A percentile compares a stretch with the other conserved stretches of the same genome.
These are phyloP conservation scores for Hyphodiscus sp. DNA, from an alignment of 2,329 filamentous ascomycete genomes.

Conservation along the genomic window DNA sequence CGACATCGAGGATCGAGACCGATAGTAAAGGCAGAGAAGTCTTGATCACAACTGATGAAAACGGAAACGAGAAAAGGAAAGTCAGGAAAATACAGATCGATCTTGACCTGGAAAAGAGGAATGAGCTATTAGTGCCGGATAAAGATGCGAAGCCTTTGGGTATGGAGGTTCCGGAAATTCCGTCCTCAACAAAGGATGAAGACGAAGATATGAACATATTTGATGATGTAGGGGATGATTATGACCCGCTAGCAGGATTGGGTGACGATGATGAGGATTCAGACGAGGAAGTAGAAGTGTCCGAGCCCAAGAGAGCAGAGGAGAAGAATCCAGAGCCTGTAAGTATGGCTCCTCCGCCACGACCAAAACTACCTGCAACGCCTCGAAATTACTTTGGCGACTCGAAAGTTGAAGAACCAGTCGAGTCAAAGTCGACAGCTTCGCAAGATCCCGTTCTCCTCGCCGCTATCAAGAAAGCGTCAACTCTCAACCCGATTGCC, in stretches of 20 bases:
- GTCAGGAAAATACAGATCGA: constrained; percentile 46
- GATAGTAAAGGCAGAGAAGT: constrained; percentile 57
- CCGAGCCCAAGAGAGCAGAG: constrained; percentile 24
- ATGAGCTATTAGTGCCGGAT: constrained; percentile 44
- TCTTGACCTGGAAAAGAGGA: constrained; percentile 32
- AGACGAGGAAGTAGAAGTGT: constrained; percentile 38
- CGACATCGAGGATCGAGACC: constrained; percentile 52
- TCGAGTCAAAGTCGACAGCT: constrained; percentile 38
- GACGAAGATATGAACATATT: constrained; percentile 59
- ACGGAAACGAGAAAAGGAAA: constrained; percentile 60
- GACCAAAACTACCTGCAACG: constrained; percentile 31
- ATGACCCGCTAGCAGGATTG: constrained; percentile 58
- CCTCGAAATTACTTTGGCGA: constrained; percentile 57
- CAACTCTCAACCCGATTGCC: constrained; percentile 48
- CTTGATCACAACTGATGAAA: constrained; percentile 58
- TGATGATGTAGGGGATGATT: constrained; percentile 58
- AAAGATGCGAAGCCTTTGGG: constrained; percentile 52
- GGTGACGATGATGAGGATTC: constrained; percentile 34
- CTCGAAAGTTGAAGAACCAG: constrained; percentile 39
- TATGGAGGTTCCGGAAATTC: constrained; percentile 58
- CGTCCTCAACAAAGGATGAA: constrained; percentile 41
- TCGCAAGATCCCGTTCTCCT: constrained; percentile 72
- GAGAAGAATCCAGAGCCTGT: constrained; percentile 2
- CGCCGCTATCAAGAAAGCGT: constrained; percentile 80
- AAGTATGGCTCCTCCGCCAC: constrained; percentile 43